phyloP scores from a whole-genome alignment of 768 basidiomycete species.

The Serendipita sp. region DNA sequence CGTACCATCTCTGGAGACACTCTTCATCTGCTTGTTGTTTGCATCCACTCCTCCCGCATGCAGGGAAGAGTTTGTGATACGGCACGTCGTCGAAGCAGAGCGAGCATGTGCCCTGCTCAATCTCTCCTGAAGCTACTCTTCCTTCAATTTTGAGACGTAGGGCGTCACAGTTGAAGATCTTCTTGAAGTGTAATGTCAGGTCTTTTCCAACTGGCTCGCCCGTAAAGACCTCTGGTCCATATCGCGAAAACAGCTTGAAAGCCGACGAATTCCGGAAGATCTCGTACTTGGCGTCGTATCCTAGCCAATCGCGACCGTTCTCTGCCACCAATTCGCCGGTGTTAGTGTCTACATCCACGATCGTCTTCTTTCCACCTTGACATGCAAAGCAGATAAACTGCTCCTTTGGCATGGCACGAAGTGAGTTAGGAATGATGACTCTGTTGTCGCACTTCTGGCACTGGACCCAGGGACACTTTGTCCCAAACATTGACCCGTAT shows the following conservation, averaged over 20 bases:
- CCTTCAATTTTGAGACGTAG: conserved; percentile 11
- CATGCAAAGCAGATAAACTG: conserved; percentile 15
- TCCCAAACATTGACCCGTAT: conserved; percentile 3
- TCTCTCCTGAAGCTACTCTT: conserved; percentile 15
- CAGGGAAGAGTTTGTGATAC: conserved; percentile 14
- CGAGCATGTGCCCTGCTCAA: conserved; percentile 15
- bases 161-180: conserved; percentile 8
- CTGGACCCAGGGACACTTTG: conserved; percentile 15
- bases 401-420: conserved; percentile 7
- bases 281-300: conserved; percentile 9
- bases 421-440: conserved; percentile 14
- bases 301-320: conserved; percentile 17
- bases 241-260: conserved; percentile 18
- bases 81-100: conserved; percentile 18
- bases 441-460: conserved; percentile 16
- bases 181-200: conserved; percentile 11
- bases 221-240: conserved; percentile 13
- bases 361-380: conserved; percentile 4
- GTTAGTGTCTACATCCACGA: conserved; percentile 12
- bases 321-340: conserved; percentile 11
- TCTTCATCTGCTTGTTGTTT: conserved; percentile 15
- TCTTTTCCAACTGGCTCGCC: not conserved
- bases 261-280: conserved; percentile 15
- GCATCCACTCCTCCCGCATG: conserved; percentile 18
- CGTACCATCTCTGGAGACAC: conserved; percentile 19